These are phyloP conservation scores for Podospora australis DNA, from an alignment of 495 filamentous ascomycete species.

Conservation along the genomic window DNA sequence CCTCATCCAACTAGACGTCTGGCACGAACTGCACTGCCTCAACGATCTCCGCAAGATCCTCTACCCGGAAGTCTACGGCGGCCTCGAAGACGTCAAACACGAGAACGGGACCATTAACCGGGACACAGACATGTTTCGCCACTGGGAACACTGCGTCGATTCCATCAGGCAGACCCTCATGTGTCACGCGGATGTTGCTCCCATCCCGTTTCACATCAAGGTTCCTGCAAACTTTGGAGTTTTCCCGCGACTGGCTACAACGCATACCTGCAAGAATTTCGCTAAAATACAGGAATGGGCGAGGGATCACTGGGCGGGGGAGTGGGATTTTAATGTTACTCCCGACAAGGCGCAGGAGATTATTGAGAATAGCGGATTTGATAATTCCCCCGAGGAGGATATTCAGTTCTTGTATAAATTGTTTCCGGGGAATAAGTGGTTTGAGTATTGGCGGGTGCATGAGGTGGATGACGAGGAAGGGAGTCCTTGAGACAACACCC, in stretches of 20 bases:
- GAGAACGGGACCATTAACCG: constrained; percentile 7
- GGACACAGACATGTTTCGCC: constrained; percentile 1
- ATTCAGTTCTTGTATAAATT: neutral
- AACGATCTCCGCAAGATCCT: constrained; percentile 11
- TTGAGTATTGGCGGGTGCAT: constrained; percentile 2
- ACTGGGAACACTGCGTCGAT: constrained; percentile 26
- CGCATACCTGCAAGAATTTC: constrained; percentile 14
- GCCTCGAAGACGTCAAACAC: neutral
- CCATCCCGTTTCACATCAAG: constrained; percentile 19
- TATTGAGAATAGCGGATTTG: constrained; percentile 3
- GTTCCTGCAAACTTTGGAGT: constrained; percentile 2
- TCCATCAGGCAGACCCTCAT: constrained; percentile 25
- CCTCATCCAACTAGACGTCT: constrained; percentile 23
- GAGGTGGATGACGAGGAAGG: neutral
- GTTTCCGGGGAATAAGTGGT: constrained; percentile 1
- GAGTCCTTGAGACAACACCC: too few relatives aligned
- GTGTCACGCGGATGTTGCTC: constrained; percentile 29
- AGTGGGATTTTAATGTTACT: constrained; percentile 4
- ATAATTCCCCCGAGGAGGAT: constrained; percentile 7
- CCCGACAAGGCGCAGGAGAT: constrained; percentile 10
- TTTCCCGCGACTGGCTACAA: constrained; percentile 7
- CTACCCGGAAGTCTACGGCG: constrained; percentile 6
- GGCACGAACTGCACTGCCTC: constrained; percentile 22
- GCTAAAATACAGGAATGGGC: constrained; percentile 8
- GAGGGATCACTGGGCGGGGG: constrained; percentile 3